phyloP scores from a whole-genome alignment of 2,329 filamentous ascomycete species.

The Exserohilum rostratum region DNA sequence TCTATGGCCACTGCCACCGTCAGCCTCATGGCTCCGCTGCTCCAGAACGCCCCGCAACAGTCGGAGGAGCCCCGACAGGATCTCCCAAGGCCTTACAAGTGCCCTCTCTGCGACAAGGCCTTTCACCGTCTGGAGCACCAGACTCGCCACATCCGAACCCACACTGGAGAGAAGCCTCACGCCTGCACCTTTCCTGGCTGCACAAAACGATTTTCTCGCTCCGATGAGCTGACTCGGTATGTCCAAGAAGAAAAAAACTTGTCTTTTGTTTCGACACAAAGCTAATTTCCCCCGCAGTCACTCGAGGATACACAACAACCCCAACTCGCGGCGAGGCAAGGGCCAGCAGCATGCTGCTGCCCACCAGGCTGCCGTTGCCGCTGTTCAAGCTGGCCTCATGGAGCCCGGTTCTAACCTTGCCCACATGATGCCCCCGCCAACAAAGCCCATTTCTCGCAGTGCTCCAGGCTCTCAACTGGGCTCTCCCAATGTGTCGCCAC shows the following conservation, averaged over 20 bases:
- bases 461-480: constrained; percentile 84
- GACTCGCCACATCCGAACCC: constrained; percentile 88
- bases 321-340: constrained; percentile 92
- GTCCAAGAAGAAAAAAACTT: neutral
- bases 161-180: constrained; percentile 98
- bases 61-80: constrained; percentile 71
- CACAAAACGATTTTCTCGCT: constrained; percentile 95
- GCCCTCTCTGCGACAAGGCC: constrained; percentile 95
- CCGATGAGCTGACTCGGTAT: constrained; percentile 81
- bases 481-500: constrained; percentile 96
- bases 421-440: constrained; percentile 76
- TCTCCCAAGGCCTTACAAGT: constrained; percentile 96
- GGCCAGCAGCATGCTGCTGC: constrained; percentile 70
- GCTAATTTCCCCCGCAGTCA: constrained; percentile 63
- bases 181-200: constrained; percentile 94
- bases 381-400: constrained; percentile 57
- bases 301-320: constrained; percentile 98
- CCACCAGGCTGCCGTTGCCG: constrained; percentile 62
- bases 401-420: constrained; percentile 56
- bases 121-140: constrained; percentile 98
- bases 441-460: constrained; percentile 82
- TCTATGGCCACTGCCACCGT: constrained; percentile 54
- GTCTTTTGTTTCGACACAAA: neutral
- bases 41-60: constrained; percentile 60
- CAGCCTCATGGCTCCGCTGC: constrained; percentile 61